Conservation (phyloP, 2,329 filamentous ascomycete genomes). For the Colletotrichum spaethianum region DNA sequence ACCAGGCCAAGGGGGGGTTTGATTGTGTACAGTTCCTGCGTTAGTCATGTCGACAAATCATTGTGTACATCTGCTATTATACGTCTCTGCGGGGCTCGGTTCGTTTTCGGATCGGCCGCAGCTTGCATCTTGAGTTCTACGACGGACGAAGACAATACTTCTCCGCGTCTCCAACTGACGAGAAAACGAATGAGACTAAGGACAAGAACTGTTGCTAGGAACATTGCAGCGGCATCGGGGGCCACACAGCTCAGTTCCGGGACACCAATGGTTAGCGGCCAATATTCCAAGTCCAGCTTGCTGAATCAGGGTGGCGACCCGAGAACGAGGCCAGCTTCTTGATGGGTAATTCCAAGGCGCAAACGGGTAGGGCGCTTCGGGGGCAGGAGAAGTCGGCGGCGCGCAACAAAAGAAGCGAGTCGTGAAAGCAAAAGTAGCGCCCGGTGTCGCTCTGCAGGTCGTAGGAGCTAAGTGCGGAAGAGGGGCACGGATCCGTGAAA, state of each 20-base stretch:
- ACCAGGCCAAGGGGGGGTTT: background rate
- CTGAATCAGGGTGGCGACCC: background rate
- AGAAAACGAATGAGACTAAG: background rate
- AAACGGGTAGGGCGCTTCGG: background rate
- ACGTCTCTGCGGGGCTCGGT: background rate
- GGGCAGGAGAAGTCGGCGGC: background rate
- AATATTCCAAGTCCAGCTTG: no score
- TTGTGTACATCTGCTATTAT: background rate
- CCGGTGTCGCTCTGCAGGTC: background rate
- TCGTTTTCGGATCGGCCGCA: background rate
- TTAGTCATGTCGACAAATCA: background rate
- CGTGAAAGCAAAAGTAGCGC: background rate
- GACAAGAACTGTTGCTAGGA: background rate
- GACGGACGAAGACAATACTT: background rate
- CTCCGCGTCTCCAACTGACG: background rate
- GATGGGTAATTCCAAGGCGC: background rate
- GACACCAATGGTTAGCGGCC: background rate
- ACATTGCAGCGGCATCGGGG: background rate
- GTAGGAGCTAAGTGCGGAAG: background rate
- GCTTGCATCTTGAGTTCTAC: no score
- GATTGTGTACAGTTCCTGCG: background rate
- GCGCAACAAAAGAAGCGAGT: background rate
- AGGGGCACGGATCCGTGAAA: constrained; percentile 2
- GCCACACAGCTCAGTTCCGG: background rate
- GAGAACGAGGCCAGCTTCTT: background rate